These are phyloP conservation scores for Scleromitrula shiraiana DNA, from an alignment of 2,329 filamentous ascomycete species.

Conservation along the genomic window DNA sequence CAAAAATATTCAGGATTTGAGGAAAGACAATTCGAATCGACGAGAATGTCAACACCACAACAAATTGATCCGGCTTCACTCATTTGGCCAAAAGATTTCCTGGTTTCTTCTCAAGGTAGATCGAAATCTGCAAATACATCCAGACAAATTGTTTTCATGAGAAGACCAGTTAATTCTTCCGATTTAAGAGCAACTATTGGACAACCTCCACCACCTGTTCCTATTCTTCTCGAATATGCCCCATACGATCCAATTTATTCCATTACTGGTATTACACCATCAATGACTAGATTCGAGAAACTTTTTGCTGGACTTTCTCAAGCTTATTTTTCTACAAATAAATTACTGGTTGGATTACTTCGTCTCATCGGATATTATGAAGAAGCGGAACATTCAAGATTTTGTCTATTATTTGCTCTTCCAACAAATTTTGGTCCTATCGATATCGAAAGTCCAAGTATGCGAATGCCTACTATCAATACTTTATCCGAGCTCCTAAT, in stretches of 20 bases:
- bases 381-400: constrained; percentile 59
- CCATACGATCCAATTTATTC: constrained; percentile 55
- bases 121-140: constrained; percentile 24
- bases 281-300: constrained; percentile 57
- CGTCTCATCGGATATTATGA: constrained; percentile 65
- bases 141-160: constrained; percentile 32
- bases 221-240: constrained; percentile 66
- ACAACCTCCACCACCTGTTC: constrained; percentile 19
- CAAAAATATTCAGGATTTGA: constrained; percentile 27
- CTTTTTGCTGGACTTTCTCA: constrained; percentile 45
- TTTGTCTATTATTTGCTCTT: constrained; percentile 69
- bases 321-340: constrained; percentile 36
- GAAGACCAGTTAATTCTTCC: constrained; percentile 18
- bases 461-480: constrained; percentile 32
- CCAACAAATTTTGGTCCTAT: constrained; percentile 56
- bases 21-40: constrained; percentile 44
- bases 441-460: constrained; percentile 40
- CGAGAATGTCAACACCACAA: constrained; percentile 52
- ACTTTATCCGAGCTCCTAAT: constrained; percentile 47
- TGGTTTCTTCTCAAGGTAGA: neutral
- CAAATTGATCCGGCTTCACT: constrained; percentile 49
- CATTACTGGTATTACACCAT: constrained; percentile 53
- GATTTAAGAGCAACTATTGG: constrained; percentile 18
- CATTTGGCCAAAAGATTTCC: constrained; percentile 34
- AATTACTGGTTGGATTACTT: constrained; percentile 54